phyloP scores from a whole-genome alignment of 176 grass and related monocot species.

The Areca catechu region DNA sequence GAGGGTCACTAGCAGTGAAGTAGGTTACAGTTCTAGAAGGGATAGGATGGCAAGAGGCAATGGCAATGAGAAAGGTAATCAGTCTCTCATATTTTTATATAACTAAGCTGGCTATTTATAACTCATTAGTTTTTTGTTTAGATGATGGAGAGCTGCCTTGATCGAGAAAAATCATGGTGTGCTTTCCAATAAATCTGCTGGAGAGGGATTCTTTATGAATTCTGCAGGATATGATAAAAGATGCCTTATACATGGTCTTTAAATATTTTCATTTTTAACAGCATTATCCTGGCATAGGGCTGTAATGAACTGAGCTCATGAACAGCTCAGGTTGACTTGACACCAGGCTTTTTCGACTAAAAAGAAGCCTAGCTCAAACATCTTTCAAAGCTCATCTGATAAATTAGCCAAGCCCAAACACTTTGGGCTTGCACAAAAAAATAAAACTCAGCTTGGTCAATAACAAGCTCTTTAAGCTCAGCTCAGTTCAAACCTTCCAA shows the following conservation, averaged over 20 bases:
- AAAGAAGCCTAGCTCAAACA: too few relatives aligned
- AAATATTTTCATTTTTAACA: not conserved
- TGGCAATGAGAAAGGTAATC: conserved; percentile 33
- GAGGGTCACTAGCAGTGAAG: conserved; percentile 30
- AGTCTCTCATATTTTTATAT: not conserved
- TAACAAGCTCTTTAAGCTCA: too few relatives aligned
- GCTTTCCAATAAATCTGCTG: too few relatives aligned
- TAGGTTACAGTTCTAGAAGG: conserved; percentile 15
- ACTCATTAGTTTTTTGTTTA: not conserved
- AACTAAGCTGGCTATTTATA: not conserved
- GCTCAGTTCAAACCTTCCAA: too few relatives aligned
- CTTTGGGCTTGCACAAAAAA: too few relatives aligned
- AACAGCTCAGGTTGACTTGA: too few relatives aligned
- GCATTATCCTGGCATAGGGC: too few relatives aligned
- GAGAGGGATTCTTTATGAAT: not conserved
- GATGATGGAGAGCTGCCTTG: not conserved
- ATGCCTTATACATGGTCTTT: not conserved
- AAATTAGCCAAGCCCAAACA: too few relatives aligned
- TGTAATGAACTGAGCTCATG: too few relatives aligned
- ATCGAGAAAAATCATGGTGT: not conserved
- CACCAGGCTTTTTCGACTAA: too few relatives aligned
- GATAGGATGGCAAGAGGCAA: conserved; percentile 26
- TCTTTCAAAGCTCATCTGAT: too few relatives aligned
- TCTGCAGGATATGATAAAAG: not conserved
- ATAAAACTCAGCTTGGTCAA: too few relatives aligned